Conservation (phyloP, 1,284 basidiomycete species). For the Volvariella volvacea region DNA sequence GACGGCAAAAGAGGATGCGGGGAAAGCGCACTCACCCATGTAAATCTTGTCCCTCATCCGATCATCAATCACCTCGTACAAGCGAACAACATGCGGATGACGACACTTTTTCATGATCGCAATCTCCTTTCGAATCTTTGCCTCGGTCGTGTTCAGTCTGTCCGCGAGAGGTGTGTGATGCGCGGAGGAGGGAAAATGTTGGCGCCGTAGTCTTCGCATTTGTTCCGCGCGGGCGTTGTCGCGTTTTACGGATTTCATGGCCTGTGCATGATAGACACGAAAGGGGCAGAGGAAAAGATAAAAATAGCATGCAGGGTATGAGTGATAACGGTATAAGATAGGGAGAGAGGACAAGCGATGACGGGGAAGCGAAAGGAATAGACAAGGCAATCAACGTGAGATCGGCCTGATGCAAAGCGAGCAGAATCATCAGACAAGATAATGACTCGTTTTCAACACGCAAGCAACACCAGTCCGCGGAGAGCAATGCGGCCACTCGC, state of each 20-base stretch:
- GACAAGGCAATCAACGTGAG: background rate
- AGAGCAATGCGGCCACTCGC: too few species aligned
- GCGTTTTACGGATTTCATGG: slow-evolving; percentile 75
- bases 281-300: too few species aligned
- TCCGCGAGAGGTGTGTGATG: slow-evolving; percentile 47
- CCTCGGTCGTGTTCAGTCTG: slow-evolving; percentile 64
- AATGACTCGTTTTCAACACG: too few species aligned
- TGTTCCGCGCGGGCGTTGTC: slow-evolving; percentile 38
- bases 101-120: slow-evolving; percentile 97
- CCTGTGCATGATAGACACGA: slow-evolving; percentile 35
- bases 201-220: slow-evolving; percentile 54
- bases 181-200: slow-evolving; percentile 43
- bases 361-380: slow-evolving; percentile 15
- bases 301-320: too few species aligned
- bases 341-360: background rate
- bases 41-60: slow-evolving; percentile 85
- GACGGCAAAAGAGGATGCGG: slow-evolving; percentile 2
- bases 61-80: slow-evolving; percentile 96
- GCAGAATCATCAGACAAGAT: background rate
- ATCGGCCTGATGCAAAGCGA: background rate
- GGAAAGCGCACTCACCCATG: slow-evolving; percentile 68
- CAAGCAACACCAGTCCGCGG: too few species aligned
- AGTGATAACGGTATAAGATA: background rate
- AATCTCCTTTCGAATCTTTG: slow-evolving; percentile 85
- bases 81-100: slow-evolving; percentile 87